phyloP scores from a whole-genome alignment of 257 asterid species.

The Primulina huaijiensis region DNA sequence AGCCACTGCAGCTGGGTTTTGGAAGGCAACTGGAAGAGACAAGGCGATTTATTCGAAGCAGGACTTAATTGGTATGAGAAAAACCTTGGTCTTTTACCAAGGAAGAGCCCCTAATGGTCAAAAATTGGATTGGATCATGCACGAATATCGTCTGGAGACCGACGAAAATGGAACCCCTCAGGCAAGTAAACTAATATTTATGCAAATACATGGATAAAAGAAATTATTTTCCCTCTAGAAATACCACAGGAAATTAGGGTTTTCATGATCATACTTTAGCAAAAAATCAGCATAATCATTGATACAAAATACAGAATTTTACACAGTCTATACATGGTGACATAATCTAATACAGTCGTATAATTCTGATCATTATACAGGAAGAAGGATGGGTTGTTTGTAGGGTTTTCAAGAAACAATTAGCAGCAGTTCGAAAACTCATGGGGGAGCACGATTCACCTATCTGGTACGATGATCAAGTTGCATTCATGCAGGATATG shows the following conservation, averaged over 20 bases:
- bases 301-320: neutral
- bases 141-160: constrained; percentile 79
- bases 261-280: neutral
- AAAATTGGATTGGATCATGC: constrained; percentile 95
- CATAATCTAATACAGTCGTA: neutral
- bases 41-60: constrained; percentile 82
- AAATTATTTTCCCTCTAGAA: neutral
- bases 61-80: constrained; percentile 83
- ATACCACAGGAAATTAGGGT: neutral
- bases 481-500: constrained; percentile 63
- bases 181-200: constrained; percentile 37
- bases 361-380: constrained; percentile 29
- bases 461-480: constrained; percentile 80
- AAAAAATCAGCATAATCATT: neutral
- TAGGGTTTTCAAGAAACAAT: constrained; percentile 75
- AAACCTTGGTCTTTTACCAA: constrained; percentile 76
- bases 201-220: neutral
- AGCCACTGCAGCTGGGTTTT: constrained; percentile 87
- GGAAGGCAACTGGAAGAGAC: constrained; percentile 96
- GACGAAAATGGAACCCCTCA: constrained; percentile 80
- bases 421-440: constrained; percentile 43
- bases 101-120: constrained; percentile 96
- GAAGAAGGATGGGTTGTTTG: constrained; percentile 99
- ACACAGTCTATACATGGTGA: neutral
- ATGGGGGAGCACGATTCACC: constrained; percentile 68